Percentiles rank a stretch among this genome's conserved stretches.
These are phyloP conservation scores for Glonium stellatum DNA, from an alignment of 495 filamentous ascomycete species.

Conservation along the genomic window DNA sequence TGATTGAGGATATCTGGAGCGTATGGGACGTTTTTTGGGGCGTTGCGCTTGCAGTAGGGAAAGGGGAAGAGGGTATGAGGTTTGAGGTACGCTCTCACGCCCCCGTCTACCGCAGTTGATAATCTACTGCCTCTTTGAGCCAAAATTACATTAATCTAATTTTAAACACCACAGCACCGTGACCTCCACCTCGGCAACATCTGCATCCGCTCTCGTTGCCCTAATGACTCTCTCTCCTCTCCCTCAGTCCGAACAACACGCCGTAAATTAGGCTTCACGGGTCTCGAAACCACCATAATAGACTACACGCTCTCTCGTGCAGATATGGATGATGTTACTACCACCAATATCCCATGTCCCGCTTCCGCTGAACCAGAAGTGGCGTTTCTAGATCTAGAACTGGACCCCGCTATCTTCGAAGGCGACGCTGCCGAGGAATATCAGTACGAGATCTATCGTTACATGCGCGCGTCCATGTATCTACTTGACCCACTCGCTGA, in stretches of 20 bases:
- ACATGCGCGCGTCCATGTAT: constrained; percentile 30
- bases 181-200: constrained; percentile 87
- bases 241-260: constrained; percentile 18
- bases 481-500: constrained; percentile 19
- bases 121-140: too few relatives aligned
- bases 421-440: constrained; percentile 36
- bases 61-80: constrained; percentile 61
- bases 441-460: constrained; percentile 41
- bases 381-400: constrained; percentile 35
- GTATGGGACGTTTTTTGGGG: constrained; percentile 85
- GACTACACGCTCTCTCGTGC: constrained; percentile 84
- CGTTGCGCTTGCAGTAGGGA: constrained; percentile 65
- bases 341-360: not conserved
- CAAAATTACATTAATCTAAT: not conserved
- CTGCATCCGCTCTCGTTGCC: constrained; percentile 48
- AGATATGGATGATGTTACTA: constrained; percentile 18
- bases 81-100: constrained; percentile 49
- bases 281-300: constrained; percentile 72
- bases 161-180: constrained; percentile 50
- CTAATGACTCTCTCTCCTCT: not conserved
- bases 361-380: constrained; percentile 6
- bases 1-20: constrained; percentile 45
- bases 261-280: constrained; percentile 56
- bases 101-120: too few relatives aligned
- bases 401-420: constrained; percentile 32